Percentiles rank a stretch among this genome's conserved stretches.
These are phyloP conservation scores for Neoboletus subvelutipes DNA, from an alignment of 768 basidiomycete species.

Conservation along the genomic window DNA sequence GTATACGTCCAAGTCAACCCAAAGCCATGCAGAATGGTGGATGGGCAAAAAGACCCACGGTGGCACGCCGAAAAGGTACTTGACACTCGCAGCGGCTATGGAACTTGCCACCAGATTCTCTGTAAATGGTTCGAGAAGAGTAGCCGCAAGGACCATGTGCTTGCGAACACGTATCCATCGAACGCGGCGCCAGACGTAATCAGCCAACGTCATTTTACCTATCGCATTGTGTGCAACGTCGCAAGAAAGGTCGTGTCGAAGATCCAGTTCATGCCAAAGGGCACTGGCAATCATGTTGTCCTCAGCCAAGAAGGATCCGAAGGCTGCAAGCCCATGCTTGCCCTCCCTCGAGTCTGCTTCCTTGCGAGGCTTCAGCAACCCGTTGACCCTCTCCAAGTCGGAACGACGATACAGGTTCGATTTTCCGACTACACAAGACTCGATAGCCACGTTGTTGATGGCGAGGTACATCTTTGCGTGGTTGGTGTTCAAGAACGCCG, in stretches of 20 bases:
- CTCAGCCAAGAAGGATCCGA: conserved; percentile 90
- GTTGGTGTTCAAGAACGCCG: conserved; percentile 93
- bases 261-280: conserved; percentile 89
- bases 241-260: conserved; percentile 86
- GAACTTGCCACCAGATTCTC: conserved; percentile 75
- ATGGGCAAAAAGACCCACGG: conserved; percentile 52
- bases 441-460: conserved; percentile 83
- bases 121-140: conserved; percentile 88
- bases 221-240: conserved; percentile 89
- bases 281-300: conserved; percentile 96
- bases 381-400: conserved; percentile 76
- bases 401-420: conserved; percentile 92
- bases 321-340: conserved; percentile 64
- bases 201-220: conserved; percentile 80
- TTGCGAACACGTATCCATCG: conserved; percentile 98
- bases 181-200: conserved; percentile 86
- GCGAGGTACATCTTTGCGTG: conserved; percentile 99
- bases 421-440: conserved; percentile 97
- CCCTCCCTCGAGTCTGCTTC: conserved; percentile 22
- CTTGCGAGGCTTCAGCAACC: conserved; percentile 52
- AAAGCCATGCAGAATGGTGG: conserved; percentile 71
- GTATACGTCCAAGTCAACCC: conserved; percentile 81
- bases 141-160: conserved; percentile 86
- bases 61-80: conserved; percentile 50
- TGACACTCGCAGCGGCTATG: conserved; percentile 58